Conservation (phyloP, 768 basidiomycete species). For the Mycena haematopus region DNA sequence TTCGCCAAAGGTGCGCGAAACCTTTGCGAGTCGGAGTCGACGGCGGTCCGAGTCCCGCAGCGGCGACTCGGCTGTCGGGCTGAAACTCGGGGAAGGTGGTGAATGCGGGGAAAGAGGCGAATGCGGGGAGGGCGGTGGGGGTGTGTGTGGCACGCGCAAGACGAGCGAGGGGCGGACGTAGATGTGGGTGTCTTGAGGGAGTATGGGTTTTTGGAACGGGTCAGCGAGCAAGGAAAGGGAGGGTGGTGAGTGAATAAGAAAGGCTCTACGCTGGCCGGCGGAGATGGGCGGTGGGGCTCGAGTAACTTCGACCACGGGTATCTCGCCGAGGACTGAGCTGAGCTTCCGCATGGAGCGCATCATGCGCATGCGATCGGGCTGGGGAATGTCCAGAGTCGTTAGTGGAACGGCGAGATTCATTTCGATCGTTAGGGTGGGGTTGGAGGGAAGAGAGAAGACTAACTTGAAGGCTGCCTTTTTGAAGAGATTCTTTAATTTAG, state of each 20-base stretch:
- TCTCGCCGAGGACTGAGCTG: slow-evolving; percentile 25
- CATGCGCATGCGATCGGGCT: slow-evolving; percentile 20
- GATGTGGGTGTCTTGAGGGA: too few relatives aligned
- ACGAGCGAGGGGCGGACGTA: slow-evolving; percentile 19
- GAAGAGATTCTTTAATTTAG: too few relatives aligned
- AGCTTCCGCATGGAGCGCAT: slow-evolving; percentile 28
- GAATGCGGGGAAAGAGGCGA: too few relatives aligned
- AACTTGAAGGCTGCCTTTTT: too few relatives aligned
- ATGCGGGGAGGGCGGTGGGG: slow-evolving; percentile 8
- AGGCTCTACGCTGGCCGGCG: background rate
- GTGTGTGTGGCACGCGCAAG: slow-evolving; percentile 17
- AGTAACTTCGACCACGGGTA: slow-evolving; percentile 14
- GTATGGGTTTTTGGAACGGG: background rate
- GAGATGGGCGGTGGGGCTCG: background rate
- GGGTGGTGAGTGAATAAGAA: slow-evolving; percentile 17
- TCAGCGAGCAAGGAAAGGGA: slow-evolving; percentile 20
- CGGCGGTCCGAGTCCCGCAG: slow-evolving; percentile 29
- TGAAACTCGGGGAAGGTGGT: background rate
- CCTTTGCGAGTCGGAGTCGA: slow-evolving; percentile 49
- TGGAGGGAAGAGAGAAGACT: background rate
- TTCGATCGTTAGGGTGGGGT: too few relatives aligned
- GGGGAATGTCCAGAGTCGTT: slow-evolving; percentile 9
- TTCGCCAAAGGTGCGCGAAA: slow-evolving; percentile 53
- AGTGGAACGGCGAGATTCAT: too few relatives aligned
- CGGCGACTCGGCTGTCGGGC: slow-evolving; percentile 23